These are phyloP conservation scores for Debaryomyces prosopidis DNA, from an alignment of 805 yeast genomes.

Conservation along the genomic window DNA sequence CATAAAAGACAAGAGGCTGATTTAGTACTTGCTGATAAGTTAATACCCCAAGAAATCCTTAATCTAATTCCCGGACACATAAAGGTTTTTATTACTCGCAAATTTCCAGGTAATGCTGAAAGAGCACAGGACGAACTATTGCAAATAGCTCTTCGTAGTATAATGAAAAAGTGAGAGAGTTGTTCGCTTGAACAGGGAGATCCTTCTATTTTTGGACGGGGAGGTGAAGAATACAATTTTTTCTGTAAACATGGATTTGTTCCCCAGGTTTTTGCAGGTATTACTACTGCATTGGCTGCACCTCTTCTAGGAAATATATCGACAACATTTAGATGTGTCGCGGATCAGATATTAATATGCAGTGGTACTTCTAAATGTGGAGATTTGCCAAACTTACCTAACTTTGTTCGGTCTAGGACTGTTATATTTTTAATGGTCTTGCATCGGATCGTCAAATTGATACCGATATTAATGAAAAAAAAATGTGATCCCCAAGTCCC, in stretches of 20 bases:
- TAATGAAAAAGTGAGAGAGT: constrained; percentile 68
- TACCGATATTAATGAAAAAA: constrained; percentile 46
- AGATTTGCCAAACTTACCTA: constrained; percentile 74
- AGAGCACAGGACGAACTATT: constrained; percentile 85
- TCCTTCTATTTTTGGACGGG: constrained; percentile 94
- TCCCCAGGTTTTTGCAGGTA: constrained; percentile 81
- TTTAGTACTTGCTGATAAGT: constrained; percentile 81
- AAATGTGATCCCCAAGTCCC: constrained; percentile 75
- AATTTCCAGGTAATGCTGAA: constrained; percentile 97
- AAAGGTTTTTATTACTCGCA: constrained; percentile 80
- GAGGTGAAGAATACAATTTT: constrained; percentile 85
- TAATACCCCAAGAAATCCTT: constrained; percentile 86
- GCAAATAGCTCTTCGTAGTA: constrained; percentile 64
- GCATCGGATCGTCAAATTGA: constrained; percentile 66
- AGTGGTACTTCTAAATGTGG: constrained; percentile 95
- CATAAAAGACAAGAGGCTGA: constrained; percentile 82
- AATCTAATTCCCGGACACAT: constrained; percentile 76
- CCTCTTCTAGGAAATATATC: constrained; percentile 82
- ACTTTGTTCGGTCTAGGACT: constrained; percentile 69
- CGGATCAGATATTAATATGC: constrained; percentile 89
- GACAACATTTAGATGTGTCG: constrained; percentile 87
- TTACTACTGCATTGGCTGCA: constrained; percentile 87
- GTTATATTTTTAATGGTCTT: constrained; percentile 88
- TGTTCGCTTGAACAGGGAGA: constrained; percentile 95
- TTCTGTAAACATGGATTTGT: constrained; percentile 66